Evolutionary conservation across 2,329 filamentous ascomycete genomes (phyloP), one percentile per base, ranked within the genome.

Genomic region (Incumbomyces lentus): DNA sequence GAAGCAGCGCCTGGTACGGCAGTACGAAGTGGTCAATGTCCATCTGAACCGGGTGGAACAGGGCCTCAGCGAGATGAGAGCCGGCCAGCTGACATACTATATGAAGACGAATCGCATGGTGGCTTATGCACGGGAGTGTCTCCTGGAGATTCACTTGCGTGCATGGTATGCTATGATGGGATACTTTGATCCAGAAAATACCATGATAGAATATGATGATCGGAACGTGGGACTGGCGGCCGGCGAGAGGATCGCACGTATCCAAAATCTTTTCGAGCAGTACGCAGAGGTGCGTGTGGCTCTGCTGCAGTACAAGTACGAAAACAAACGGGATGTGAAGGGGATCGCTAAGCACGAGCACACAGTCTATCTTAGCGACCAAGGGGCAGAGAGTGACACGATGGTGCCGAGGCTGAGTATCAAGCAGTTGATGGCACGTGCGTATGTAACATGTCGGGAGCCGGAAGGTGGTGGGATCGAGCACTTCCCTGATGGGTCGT

Each of bases 161-260:
- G 42, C 42, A 14, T 45, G 42, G 42, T 45, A 45, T 19, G 42
- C 42, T 8, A 45, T 45, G 42, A 36, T 45, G 22, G 42, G 42
- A 11, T 45, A 45, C 42, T 45, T 45, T 31, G 42, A 45, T 22
- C 33, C 42, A 12, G 42, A 45, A 17, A 45, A 45, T 19, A 45
- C 42, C 17, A 45, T 45, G 42, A 45, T 45, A 22, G 42, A 45
- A 18, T 32, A 45, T 22, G 42, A 45, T n/a, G 42, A 45, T 31
- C 42, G 42, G n/a, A 45, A 45, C 19, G 42, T 45, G 12, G 42
- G 42, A 29, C 14, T 16, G 11, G 33, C 42, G 2, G 42, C 42
- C 11, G 32, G 26, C 10, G 42, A 45, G 33, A 45, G 19, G 19
- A 19, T 45, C 10, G 18, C 13, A 30, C 42, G 42, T 8, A 45